Base-by-base conservation (phyloP, 1,139 yeast species). In the Martiniozyma asiatica region DNA sequence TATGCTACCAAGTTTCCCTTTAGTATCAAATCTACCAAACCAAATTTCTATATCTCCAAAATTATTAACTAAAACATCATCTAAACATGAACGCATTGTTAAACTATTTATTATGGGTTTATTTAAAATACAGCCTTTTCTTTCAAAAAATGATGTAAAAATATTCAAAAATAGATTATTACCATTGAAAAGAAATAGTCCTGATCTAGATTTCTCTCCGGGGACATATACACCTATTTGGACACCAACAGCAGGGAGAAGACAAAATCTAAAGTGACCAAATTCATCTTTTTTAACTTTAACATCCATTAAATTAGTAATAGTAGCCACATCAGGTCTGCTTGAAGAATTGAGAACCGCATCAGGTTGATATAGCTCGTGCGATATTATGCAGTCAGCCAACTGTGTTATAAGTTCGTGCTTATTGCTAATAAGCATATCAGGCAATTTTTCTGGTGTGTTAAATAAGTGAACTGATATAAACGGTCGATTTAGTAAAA, bases 251-350 rank as follows among this genome's bases (percentile, higher is more conserved):
- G 43, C 30, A 10, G 40, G 41, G 12, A 45, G 40, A 25, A 47
- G 32, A 27, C 43, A 43, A 37, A 45, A 50, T 26, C 53, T 36
- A 21, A 50, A 43, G 30, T 45, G 47, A 0, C 54, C 54, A 6
- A 46, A 34, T 17, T 33, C 34, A 9, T 40, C 22, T 2, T 26
- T 22, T 6, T 21, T 34, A n/a, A 12, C 20, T 9, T 40, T 38
- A 22, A 42, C 44, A 14, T 44, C 44, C 23, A 44, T 46, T 9
- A 43, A 35, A 24, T 39, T 41, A n/a, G n/a, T n/a, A n/a, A n/a
- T n/a, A n/a, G n/a, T n/a, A n/a, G n/a, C n/a, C n/a, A n/a, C n/a
- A n/a, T n/a, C n/a, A n/a, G n/a, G n/a, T n/a, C n/a, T n/a, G n/a
- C n/a, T n/a, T n/a, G n/a, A n/a, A n/a, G n/a, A n/a, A n/a, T n/a